Percentiles rank a stretch among this genome's conserved stretches.
These are phyloP conservation scores for Pachysandra terminalis DNA, from an alignment of 164 flowering plant genomes.

Conservation along the genomic window DNA sequence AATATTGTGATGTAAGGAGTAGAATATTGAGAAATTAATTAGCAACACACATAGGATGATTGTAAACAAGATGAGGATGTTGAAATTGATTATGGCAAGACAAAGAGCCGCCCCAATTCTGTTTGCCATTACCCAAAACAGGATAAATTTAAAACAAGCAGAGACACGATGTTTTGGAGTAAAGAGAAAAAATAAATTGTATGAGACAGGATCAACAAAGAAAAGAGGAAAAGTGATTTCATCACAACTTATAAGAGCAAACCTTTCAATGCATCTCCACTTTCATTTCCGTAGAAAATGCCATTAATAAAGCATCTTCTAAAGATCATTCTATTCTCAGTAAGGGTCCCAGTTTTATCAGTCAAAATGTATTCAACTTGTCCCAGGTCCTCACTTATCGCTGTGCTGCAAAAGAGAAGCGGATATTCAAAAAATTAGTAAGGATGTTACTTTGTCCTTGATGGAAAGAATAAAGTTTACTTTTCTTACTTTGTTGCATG, in stretches of 20 bases:
- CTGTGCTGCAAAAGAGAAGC: conserved; percentile 80
- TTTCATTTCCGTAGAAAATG: conserved; percentile 80
- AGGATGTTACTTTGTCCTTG: not conserved
- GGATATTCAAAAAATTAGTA: conserved; percentile 17
- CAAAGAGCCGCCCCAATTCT: no score
- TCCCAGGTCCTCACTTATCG: conserved; percentile 98
- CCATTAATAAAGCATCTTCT: conserved; percentile 89
- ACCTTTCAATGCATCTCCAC: conserved; percentile 94
- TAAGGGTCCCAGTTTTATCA: conserved; percentile 97
- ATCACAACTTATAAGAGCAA: conserved; percentile 10
- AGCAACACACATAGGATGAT: no score
- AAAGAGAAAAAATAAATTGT: conserved; percentile 1
- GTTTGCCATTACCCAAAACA: not conserved
- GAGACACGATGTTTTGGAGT: not conserved
- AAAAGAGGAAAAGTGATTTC: not conserved
- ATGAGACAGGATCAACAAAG: not conserved
- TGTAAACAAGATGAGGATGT: no score
- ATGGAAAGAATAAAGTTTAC: conserved; percentile 2
- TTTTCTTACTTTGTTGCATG: conserved; percentile 87
- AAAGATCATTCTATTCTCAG: conserved; percentile 94
- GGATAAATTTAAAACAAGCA: not conserved
- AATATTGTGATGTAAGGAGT: no score
- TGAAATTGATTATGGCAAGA: no score
- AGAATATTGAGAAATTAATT: no score
- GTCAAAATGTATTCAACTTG: conserved; percentile 99